Conservation (phyloP, 257 asterid species). For the Pogostemon cablin region DNA sequence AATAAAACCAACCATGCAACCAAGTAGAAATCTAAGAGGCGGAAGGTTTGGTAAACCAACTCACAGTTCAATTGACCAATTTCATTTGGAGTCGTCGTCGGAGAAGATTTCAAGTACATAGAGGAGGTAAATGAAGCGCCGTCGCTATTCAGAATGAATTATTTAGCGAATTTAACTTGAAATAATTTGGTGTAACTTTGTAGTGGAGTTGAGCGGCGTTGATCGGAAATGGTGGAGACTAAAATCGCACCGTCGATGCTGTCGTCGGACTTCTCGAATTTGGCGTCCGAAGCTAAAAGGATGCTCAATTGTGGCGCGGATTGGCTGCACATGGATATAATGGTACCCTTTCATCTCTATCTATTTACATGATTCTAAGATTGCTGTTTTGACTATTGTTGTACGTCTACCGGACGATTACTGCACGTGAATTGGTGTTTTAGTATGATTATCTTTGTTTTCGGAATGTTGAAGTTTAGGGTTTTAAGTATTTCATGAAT, state of each 20-base stretch:
- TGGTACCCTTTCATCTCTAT: conserved; percentile 50
- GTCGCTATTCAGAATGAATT: too few species aligned
- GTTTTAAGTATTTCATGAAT: too few species aligned
- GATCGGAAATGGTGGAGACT: conserved; percentile 55
- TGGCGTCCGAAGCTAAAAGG: conserved; percentile 83
- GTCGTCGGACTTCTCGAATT: conserved; percentile 89
- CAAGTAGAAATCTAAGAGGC: not conserved
- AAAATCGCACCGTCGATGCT: conserved; percentile 93
- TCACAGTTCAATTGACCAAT: not conserved
- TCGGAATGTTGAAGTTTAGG: too few species aligned
- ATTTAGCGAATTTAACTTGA: not conserved
- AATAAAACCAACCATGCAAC: too few species aligned
- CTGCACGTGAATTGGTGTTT: too few species aligned
- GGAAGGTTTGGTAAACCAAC: not conserved
- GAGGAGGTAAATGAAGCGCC: conserved; percentile 19
- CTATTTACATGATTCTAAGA: too few species aligned
- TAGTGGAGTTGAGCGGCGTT: conserved; percentile 9
- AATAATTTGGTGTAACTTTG: not conserved
- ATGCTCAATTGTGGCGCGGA: conserved; percentile 87
- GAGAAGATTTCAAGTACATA: not conserved
- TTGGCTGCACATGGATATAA: conserved; percentile 98
- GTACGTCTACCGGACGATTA: too few species aligned
- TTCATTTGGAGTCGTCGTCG: not conserved
- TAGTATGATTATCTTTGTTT: too few species aligned
- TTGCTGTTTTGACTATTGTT: too few species aligned